Evolutionary conservation across 2,329 filamentous ascomycete species (phyloP).

Genomic region (Colletotrichum sp.): DNA sequence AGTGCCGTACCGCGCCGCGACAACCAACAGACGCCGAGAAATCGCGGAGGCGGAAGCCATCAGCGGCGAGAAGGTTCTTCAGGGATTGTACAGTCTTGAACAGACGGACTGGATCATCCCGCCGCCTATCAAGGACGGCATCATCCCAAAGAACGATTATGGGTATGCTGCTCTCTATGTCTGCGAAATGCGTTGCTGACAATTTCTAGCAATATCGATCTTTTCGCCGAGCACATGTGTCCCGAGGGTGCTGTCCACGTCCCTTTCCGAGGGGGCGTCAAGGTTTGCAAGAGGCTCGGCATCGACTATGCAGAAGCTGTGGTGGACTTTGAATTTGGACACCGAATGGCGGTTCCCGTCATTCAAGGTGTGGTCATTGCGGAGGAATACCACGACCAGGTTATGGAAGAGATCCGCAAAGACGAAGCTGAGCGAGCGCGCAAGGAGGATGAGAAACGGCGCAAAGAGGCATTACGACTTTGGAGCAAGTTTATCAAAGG

Average conservation of each 20-base stretch:
- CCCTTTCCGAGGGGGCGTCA: conserved; percentile 76
- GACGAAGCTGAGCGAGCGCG: conserved; percentile 77
- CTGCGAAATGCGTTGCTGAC: not conserved
- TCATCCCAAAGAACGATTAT: conserved; percentile 93
- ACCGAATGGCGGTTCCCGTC: conserved; percentile 91
- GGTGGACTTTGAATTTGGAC: conserved; percentile 94
- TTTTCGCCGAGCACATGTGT: conserved; percentile 94
- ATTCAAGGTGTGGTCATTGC: conserved; percentile 91
- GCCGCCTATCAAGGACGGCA: conserved; percentile 79
- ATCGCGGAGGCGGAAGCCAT: conserved; percentile 84
- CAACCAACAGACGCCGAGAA: conserved; percentile 83
- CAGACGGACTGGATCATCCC: conserved; percentile 98
- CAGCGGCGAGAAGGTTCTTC: conserved; percentile 82
- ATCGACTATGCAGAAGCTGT: conserved; percentile 95
- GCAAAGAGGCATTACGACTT: conserved; percentile 72
- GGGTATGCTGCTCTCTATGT: conserved; percentile 50
- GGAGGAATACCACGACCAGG: conserved; percentile 73
- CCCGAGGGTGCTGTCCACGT: conserved; percentile 82
- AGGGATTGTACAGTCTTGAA: conserved; percentile 81
- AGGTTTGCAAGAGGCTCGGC: conserved; percentile 81
- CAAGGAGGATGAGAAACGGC: conserved; percentile 84
- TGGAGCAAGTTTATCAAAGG: conserved; percentile 93
- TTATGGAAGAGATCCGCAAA: conserved; percentile 80
- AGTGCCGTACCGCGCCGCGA: conserved; percentile 91
- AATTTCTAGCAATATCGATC: conserved; percentile 78